Percentiles rank a stretch among this genome's conserved stretches.
Evolutionary conservation across 1,139 yeast species (phyloP).

Genomic region (Citeromyces hawaiiensis): DNA sequence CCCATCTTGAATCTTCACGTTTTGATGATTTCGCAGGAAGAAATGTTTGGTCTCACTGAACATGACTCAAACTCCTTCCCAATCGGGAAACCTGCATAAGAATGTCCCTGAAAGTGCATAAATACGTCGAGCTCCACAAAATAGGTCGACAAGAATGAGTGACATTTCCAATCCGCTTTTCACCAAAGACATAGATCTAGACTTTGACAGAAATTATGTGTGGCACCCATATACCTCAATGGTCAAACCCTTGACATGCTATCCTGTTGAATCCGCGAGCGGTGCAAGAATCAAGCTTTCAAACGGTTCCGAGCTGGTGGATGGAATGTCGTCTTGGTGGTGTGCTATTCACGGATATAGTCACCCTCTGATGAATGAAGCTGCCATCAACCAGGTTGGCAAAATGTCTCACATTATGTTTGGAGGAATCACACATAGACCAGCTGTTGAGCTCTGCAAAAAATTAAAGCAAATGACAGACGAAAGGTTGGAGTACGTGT

Average conservation of each 20-base stretch:
- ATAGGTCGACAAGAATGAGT: too few species aligned
- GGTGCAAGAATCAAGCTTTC: constrained; percentile 13
- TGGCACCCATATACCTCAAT: constrained; percentile 22
- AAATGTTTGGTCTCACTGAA: too few species aligned
- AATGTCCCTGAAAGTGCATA: too few species aligned
- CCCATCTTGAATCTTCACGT: too few species aligned
- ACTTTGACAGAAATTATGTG: constrained; percentile 15
- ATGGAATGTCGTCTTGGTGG: constrained; percentile 24
- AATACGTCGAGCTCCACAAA: too few species aligned
- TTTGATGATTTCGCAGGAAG: too few species aligned
- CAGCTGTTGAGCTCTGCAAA: constrained; percentile 15
- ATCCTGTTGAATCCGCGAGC: constrained; percentile 15
- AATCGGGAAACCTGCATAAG: too few species aligned
- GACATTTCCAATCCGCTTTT: too few species aligned
- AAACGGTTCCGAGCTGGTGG: constrained; percentile 11
- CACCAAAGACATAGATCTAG: constrained; percentile 5
- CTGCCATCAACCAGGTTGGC: constrained; percentile 12
- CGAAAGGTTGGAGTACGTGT: constrained; percentile 13
- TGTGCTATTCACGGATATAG: constrained; percentile 20
- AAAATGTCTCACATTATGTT: constrained; percentile 20
- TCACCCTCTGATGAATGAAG: constrained; percentile 15
- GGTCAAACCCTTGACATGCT: constrained; percentile 15
- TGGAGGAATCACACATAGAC: constrained; percentile 20
- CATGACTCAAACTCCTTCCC: too few species aligned
- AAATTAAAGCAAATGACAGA: constrained; percentile 13